Evolutionary conservation across 176 grass and related monocot species (phyloP), one percentile per base, ranked within the genome.

Genomic region (Raddia distichophylla): DNA sequence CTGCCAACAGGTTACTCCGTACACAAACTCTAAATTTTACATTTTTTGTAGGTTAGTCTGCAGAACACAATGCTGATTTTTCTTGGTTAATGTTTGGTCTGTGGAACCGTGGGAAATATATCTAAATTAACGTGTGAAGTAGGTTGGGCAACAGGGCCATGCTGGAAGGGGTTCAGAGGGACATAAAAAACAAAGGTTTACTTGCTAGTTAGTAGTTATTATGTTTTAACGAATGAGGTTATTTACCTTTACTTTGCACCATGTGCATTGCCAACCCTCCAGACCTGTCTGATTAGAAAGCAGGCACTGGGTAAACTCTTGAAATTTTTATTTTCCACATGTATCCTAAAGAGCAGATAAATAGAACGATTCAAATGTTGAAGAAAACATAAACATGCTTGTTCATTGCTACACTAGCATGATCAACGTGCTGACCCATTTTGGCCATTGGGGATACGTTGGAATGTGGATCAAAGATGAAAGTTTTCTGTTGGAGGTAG

Each of bases 381-480:
- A 48, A 35, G 60, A 33, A 71, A 10, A 49, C 56, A 62, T 60
- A 18, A 73, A 59, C 80, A 27, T 80, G 43, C 71, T 59, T 46
- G 14, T 68, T 27, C 4, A 42, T 40, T 72, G 18, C 62, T 8
- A 67, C 50, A 60, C 13, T 27, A 67, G 37, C 22, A 8, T 5
- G 48, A 53, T 37, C 50, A 17, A 20, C 6, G 14, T 66, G 42
- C 20, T 69, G 62, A 68, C 42, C 17, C 48, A 76, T 77, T 27
- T 27, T 27, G 27, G 27, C 27, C 27, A 27, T 27, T 52, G 7
- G 32, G 18, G 12, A 42, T 77, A 22, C 27, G 5, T 40, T 77
- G 67, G 54, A 60, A 32, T 47, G 65, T 77, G n/a, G 44, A 71
- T 64, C 45, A 37, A 32, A 48, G 20, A 61, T 76, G 61, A 5